These are phyloP conservation scores for Solanum okadae DNA, from an alignment of 257 asterid species.

Conservation along the genomic window DNA sequence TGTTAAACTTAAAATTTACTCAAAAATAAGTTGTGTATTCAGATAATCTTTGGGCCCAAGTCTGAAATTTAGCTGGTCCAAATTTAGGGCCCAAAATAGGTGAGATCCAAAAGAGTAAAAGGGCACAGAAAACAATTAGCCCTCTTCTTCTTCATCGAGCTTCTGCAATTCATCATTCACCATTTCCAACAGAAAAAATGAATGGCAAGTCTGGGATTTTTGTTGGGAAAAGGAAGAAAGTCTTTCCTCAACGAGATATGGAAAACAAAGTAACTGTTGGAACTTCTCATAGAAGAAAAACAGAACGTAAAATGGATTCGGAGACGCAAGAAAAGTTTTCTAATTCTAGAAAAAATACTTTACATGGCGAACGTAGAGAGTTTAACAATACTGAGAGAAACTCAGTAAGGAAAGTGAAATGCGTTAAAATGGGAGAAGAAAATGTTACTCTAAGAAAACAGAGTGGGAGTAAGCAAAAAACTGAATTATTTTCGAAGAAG, in stretches of 20 bases:
- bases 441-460: conserved; percentile 9
- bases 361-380: conserved; percentile 11
- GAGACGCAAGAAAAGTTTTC: conserved; percentile 19
- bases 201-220: conserved; percentile 8
- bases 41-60: background rate
- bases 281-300: conserved; percentile 5
- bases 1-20: no score
- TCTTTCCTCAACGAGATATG: conserved; percentile 18
- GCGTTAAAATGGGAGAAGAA: background rate
- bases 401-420: conserved; percentile 6
- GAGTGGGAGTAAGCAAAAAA: conserved; percentile 15
- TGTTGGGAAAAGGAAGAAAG: conserved; percentile 49
- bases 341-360: conserved; percentile 3
- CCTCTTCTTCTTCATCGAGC: background rate
- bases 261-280: conserved; percentile 5
- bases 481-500: conserved; percentile 26
- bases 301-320: background rate
- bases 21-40: no score
- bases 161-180: background rate
- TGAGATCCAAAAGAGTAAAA: background rate
- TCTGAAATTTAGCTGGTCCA: background rate
- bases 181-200: background rate
- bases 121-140: background rate
- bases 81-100: background rate
- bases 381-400: conserved; percentile 23